Evolutionary conservation across 179 eudicot species (phyloP).

Genomic region (Heliamphora ciliata): DNA sequence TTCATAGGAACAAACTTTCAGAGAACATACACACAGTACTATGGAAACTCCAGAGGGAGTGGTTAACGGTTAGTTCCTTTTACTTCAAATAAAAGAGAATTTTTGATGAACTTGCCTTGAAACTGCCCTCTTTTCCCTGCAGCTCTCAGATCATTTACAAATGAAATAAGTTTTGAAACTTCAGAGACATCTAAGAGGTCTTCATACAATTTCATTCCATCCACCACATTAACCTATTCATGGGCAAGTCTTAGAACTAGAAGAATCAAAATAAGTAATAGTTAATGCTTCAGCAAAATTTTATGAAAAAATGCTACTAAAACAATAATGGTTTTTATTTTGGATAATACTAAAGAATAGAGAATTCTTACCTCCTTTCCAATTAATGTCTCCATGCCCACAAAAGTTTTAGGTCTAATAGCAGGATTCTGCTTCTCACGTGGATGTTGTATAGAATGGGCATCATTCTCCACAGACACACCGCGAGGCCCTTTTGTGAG

Average conservation of each 20-base stretch:
- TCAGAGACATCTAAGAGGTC: constrained; percentile 35
- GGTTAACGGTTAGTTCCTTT: not conserved
- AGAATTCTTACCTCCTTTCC: constrained; percentile 41
- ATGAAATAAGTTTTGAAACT: constrained; percentile 32
- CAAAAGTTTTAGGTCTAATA: constrained; percentile 35
- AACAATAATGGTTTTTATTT: not conserved
- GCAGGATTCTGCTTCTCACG: constrained; percentile 29
- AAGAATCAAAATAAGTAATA: not conserved
- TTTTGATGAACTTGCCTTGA: constrained; percentile 39
- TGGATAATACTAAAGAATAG: not conserved
- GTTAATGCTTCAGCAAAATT: not conserved
- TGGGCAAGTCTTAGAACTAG: not conserved
- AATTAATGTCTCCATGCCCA: constrained; percentile 34
- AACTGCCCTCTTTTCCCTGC: constrained; percentile 49
- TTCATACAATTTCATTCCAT: constrained; percentile 46
- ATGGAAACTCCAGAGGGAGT: not conserved
- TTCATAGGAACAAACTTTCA: not conserved
- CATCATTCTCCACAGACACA: constrained; percentile 23
- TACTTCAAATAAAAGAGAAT: not conserved
- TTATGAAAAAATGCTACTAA: not conserved
- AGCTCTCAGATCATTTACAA: constrained; percentile 51
- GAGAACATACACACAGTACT: not conserved
- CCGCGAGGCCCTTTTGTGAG: constrained; percentile 22
- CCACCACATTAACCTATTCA: constrained; percentile 44
- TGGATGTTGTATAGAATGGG: constrained; percentile 17